Conservation (phyloP, 139 green algal genomes). For the Coelastrella sp. region DNA sequence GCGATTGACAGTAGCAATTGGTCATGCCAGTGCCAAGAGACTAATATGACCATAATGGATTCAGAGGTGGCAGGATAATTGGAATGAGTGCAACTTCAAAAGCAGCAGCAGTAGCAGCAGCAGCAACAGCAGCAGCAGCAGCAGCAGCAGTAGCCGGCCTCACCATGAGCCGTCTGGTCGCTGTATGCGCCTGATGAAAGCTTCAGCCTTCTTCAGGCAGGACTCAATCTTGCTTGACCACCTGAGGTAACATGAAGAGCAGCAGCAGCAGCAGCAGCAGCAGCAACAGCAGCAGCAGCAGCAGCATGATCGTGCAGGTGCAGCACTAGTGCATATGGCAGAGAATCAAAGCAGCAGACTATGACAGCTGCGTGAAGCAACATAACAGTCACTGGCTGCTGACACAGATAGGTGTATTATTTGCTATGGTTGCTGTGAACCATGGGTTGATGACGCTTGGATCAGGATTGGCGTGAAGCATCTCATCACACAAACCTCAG, state of each 20-base stretch:
- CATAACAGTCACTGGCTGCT: too few relatives aligned
- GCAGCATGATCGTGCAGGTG: background rate
- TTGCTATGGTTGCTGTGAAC: too few relatives aligned
- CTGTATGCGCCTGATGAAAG: constrained; percentile 83
- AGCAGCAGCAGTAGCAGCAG: background rate
- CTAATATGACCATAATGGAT: too few relatives aligned
- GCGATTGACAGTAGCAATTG: background rate
- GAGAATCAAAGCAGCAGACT: too few relatives aligned
- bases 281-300: background rate
- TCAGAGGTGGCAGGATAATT: background rate
- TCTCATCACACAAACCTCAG: too few relatives aligned
- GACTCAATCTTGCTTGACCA: constrained; percentile 13
- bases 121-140: background rate
- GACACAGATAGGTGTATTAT: too few relatives aligned
- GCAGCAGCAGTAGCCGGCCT: background rate
- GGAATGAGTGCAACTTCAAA: too few relatives aligned
- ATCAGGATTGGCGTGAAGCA: too few relatives aligned
- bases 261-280: background rate
- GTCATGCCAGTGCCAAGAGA: background rate
- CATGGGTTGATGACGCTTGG: too few relatives aligned
- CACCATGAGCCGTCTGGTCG: constrained; percentile 90
- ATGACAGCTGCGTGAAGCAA: too few relatives aligned
- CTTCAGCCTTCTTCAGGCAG: constrained; percentile 55
- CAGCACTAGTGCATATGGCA: background rate
- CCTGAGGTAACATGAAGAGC: background rate